Evolutionary conservation across 2,329 filamentous ascomycete species (phyloP), one percentile per base, ranked within the genome.

Genomic region (Claviceps lovelessii): DNA sequence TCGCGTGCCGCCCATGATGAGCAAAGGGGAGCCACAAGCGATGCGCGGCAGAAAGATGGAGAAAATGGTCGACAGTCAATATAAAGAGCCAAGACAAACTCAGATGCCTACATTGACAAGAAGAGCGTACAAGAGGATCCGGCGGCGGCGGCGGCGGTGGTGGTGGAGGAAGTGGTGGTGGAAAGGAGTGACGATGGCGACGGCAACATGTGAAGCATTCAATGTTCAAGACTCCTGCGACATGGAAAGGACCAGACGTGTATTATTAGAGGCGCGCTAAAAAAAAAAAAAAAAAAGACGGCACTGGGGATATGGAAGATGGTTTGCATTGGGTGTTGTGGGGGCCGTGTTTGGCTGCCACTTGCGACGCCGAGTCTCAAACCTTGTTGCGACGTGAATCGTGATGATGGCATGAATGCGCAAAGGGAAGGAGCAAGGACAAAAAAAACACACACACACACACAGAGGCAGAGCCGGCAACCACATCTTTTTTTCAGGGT

Each of bases 1-100:
- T 62, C 62, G 64, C 62, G 60, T 58, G 61, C 61, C 62, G 64
- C 61, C 62, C 68, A 70, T 70, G 54, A 55, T 59, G 51, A 28
- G 23, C 23, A 44, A 49, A 29, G 45, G 39, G 10, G 31, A 33
- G 47, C 39, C 33, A 33, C 51, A 35, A 37, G 29, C 17, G 23
- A 54, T 52, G 55, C 51, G 52, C 48, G 55, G 35, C 55, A 31
- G 49, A 31, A 17, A 19, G 48, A n/a, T 33, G 42, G 23, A 41
- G 35, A 50, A 35, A 15, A 19, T 49, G 29, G 9, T 37, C 17
- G 6, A 29, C 41, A 35, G 53, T 55, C 53, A 53, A 55, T 49
- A 46, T 2, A 51, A 13, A 35, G 17, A 17, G 8, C 23, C 44
- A 31, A 29, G 23, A 10, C 37, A 15, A 44, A 46, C 51, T 42